Evolutionary conservation across 2,329 filamentous ascomycete genomes (phyloP).

Genomic region (Aspergillus neotritici): DNA sequence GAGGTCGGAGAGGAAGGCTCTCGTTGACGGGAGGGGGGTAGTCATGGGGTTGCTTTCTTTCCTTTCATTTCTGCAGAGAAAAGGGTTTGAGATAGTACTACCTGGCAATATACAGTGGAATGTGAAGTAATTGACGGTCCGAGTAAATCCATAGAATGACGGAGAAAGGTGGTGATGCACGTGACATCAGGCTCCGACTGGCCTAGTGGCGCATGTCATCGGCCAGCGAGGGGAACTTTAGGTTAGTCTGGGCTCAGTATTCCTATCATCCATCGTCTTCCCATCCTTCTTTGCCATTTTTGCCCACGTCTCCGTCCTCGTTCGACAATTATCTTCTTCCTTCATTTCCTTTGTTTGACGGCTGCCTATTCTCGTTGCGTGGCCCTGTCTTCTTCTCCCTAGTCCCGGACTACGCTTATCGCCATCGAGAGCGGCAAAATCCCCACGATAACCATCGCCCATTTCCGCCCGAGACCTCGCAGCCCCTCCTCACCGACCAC

Average conservation of each 20-base stretch:
- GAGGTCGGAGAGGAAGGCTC: slow-evolving; percentile 61
- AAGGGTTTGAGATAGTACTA: slow-evolving; percentile 1
- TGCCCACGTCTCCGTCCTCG: neutral
- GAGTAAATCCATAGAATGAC: neutral
- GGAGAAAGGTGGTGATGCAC: neutral
- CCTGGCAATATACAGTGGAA: neutral
- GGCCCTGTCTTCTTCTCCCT: neutral
- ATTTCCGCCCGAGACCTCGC: neutral
- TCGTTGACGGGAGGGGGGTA: slow-evolving; percentile 55
- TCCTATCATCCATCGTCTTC: slow-evolving; percentile 5
- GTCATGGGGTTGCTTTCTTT: no score
- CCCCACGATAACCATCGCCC: no score
- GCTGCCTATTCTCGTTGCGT: no score
- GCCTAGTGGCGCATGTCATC: slow-evolving; percentile 33
- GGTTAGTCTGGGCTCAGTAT: no score
- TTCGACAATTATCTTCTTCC: neutral
- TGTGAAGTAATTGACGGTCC: neutral
- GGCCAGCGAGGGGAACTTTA: slow-evolving; percentile 27
- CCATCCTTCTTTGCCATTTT: slow-evolving; percentile 1
- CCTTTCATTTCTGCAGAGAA: slow-evolving; percentile 35
- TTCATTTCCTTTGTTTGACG: slow-evolving; percentile 1
- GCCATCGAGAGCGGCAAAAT: neutral
- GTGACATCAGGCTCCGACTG: slow-evolving; percentile 19
- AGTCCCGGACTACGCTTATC: neutral
- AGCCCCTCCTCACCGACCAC: neutral